Evolutionary conservation across 2,329 filamentous ascomycete genomes (phyloP).

Genomic region (Colletotrichum plurivorum): DNA sequence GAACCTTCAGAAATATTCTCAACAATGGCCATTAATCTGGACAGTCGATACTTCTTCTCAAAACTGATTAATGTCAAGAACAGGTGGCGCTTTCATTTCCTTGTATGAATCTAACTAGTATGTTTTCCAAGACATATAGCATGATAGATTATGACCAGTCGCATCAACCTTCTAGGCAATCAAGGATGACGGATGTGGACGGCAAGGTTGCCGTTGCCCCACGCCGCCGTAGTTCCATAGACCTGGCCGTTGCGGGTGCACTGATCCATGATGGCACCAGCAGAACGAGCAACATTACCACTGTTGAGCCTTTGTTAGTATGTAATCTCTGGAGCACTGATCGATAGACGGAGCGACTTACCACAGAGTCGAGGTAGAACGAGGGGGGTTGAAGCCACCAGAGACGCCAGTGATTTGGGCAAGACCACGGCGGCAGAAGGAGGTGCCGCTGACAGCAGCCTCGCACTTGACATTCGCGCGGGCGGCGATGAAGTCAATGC

Average conservation of each 20-base stretch:
- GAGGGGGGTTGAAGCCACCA: constrained; percentile 18
- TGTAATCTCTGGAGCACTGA: too few species aligned
- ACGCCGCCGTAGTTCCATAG: constrained; percentile 21
- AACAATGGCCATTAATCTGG: too few species aligned
- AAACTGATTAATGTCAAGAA: too few species aligned
- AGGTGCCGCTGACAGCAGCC: constrained; percentile 26
- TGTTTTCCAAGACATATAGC: too few species aligned
- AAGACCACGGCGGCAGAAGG: constrained; percentile 29
- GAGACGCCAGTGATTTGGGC: constrained; percentile 29
- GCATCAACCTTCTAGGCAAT: too few species aligned
- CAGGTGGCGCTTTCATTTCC: too few species aligned
- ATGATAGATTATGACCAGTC: too few species aligned
- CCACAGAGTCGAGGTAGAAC: constrained; percentile 19
- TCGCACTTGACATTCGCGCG: constrained; percentile 29
- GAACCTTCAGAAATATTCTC: too few species aligned
- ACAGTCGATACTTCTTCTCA: too few species aligned
- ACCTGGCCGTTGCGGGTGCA: constrained; percentile 30
- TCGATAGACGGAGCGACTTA: too few species aligned
- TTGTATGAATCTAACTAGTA: too few species aligned
- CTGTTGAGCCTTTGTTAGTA: too few species aligned
- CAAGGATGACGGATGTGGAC: constrained; percentile 25
- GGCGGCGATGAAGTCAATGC: constrained; percentile 33
- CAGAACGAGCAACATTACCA: constrained; percentile 32
- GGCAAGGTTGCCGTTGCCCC: constrained; percentile 24
- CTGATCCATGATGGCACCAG: constrained; percentile 26